Evolutionary conservation across 1,139 yeast genomes (phyloP).

Genomic region (Saccharomyces hybrid): DNA sequence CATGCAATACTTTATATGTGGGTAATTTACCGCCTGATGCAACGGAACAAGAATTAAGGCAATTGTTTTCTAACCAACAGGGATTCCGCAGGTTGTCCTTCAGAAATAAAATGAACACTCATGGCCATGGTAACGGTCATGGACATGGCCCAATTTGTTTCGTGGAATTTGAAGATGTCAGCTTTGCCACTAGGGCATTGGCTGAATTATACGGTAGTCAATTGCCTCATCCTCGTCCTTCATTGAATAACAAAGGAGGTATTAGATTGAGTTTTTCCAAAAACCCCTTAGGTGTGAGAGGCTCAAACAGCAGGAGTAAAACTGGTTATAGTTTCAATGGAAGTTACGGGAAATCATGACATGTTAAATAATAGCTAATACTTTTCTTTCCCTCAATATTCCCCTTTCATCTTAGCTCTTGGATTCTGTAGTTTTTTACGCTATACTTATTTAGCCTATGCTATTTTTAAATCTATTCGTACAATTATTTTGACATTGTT

Average conservation of each 20-base stretch:
- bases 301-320: conserved; percentile 33
- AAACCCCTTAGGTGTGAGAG: conserved; percentile 93
- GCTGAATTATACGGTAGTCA: conserved; percentile 89
- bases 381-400: not conserved
- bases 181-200: conserved; percentile 84
- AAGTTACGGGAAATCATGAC: not conserved
- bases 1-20: conserved; percentile 92
- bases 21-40: conserved; percentile 98
- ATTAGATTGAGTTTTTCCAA: conserved; percentile 88
- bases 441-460: not conserved
- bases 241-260: conserved; percentile 77
- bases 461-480: conserved; percentile 1
- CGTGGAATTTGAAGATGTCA: conserved; percentile 95
- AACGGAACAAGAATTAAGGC: conserved; percentile 83
- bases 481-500: not conserved
- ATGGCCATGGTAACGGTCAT: conserved; percentile 26
- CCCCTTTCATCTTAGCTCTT: not conserved
- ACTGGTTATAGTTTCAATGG: conserved; percentile 9
- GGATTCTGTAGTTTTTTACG: not conserved
- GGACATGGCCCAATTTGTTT: conserved; percentile 96
- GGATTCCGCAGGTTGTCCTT: conserved; percentile 91
- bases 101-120: conserved; percentile 53
- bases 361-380: not conserved
- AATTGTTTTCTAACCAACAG: conserved; percentile 76
- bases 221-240: conserved; percentile 57